phyloP scores from a whole-genome alignment of 768 basidiomycete genomes.

The Strobilomyces confusus region DNA sequence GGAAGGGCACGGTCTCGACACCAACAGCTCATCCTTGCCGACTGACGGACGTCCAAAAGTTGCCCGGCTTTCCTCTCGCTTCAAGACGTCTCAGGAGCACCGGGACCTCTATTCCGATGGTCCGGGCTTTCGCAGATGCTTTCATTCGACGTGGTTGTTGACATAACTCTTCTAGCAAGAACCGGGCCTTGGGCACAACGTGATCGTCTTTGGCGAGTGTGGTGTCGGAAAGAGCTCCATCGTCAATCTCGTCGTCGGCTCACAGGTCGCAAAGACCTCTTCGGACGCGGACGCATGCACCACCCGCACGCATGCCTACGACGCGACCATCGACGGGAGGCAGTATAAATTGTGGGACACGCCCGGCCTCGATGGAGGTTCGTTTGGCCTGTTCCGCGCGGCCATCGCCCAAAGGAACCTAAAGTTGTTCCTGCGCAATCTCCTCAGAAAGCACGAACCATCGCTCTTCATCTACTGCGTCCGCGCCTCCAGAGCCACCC shows the following conservation, averaged over 20 bases:
- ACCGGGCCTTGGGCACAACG: conserved; percentile 22
- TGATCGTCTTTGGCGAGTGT: conserved; percentile 43
- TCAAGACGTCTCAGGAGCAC: not conserved
- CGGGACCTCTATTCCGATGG: conserved; percentile 1
- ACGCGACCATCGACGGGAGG: conserved; percentile 16
- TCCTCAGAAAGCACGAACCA: conserved; percentile 33
- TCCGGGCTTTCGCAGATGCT: not conserved
- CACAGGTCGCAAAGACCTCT: conserved; percentile 29
- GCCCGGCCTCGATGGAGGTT: conserved; percentile 33
- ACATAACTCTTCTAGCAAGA: conserved; percentile 5
- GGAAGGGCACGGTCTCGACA: not conserved
- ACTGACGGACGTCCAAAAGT: not conserved
- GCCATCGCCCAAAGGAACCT: conserved; percentile 23
- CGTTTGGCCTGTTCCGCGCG: conserved; percentile 22
- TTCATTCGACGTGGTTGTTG: not conserved
- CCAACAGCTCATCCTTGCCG: not conserved
- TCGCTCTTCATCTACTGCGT: conserved; percentile 40
- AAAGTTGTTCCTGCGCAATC: conserved; percentile 30
- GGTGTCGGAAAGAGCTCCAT: conserved; percentile 43
- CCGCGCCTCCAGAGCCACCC: conserved; percentile 38
- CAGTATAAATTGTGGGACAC: conserved; percentile 32
- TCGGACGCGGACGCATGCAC: conserved; percentile 36
- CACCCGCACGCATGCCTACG: conserved; percentile 25
- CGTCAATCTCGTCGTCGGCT: conserved; percentile 36
- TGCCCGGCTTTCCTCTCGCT: not conserved